phyloP scores from a whole-genome alignment of 2,329 filamentous ascomycete species.

The Trichoderma pleuroti region DNA sequence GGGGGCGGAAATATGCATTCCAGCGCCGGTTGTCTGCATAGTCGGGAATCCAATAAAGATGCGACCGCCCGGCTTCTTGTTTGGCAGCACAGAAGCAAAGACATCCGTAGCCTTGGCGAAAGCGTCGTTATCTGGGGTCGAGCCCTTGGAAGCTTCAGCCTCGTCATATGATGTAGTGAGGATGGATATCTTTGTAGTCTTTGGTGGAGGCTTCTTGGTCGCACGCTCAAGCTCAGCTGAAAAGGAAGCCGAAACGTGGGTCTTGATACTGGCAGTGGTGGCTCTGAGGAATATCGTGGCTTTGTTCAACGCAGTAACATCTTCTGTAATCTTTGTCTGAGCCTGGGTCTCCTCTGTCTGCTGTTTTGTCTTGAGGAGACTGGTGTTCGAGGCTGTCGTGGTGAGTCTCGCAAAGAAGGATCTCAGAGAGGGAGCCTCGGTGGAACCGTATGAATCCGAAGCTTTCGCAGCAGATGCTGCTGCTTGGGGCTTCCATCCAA shows the following conservation, averaged over 20 bases:
- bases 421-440: constrained; percentile 59
- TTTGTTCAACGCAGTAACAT: constrained; percentile 66
- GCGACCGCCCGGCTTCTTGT: constrained; percentile 73
- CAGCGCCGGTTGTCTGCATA: constrained; percentile 90
- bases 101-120: constrained; percentile 66
- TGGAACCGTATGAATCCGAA: constrained; percentile 48
- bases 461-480: constrained; percentile 39
- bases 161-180: constrained; percentile 90
- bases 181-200: constrained; percentile 78
- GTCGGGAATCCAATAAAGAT: constrained; percentile 98
- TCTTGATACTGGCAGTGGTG: constrained; percentile 77
- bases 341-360: constrained; percentile 60
- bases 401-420: constrained; percentile 81
- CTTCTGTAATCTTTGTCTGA: constrained; percentile 63
- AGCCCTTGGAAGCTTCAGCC: constrained; percentile 59
- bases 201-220: constrained; percentile 95
- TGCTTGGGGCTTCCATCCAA: constrained; percentile 72
- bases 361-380: constrained; percentile 49
- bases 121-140: constrained; percentile 38
- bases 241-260: constrained; percentile 68
- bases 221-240: constrained; percentile 86
- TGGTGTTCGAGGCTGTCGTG: constrained; percentile 48
- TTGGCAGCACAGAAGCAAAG: constrained; percentile 85
- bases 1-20: constrained; percentile 90
- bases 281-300: constrained; percentile 86